These are phyloP conservation scores for Heritiera fomes DNA, from an alignment of 345 rosid genomes.

Conservation along the genomic window DNA sequence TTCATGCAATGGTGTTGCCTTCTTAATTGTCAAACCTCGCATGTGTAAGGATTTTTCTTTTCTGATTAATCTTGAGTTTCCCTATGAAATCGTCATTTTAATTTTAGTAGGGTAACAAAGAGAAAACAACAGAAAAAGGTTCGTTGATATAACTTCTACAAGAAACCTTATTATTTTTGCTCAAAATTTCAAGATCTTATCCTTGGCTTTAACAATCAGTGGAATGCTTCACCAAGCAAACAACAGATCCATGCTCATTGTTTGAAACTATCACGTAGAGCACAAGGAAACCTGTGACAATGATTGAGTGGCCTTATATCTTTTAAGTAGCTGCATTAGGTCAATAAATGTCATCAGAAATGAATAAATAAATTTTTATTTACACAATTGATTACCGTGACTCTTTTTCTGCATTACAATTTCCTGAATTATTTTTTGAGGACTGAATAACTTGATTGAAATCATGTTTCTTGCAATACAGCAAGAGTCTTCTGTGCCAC, in stretches of 20 bases:
- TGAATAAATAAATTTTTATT: too few species aligned
- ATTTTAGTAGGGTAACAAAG: neutral
- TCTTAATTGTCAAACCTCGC: neutral
- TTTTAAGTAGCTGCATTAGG: neutral
- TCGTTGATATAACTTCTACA: neutral
- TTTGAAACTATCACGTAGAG: neutral
- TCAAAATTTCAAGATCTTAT: neutral
- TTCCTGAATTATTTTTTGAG: neutral
- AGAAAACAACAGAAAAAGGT: neutral
- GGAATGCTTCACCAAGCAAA: neutral
- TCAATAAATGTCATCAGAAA: neutral
- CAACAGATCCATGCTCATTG: neutral
- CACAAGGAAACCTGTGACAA: neutral
- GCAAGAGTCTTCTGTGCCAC: slow-evolving; percentile 27
- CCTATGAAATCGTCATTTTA: neutral
- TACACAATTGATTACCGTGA: too few species aligned
- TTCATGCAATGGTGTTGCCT: neutral
- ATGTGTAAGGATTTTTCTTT: neutral
- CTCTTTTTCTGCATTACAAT: neutral
- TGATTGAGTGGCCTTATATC: neutral
- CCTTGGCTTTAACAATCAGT: neutral
- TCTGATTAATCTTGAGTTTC: neutral
- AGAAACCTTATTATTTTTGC: neutral
- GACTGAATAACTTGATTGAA: slow-evolving; percentile 5
- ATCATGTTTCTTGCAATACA: slow-evolving; percentile 24